These are phyloP conservation scores for Pythium sukuiense DNA, from an alignment of 352 stramenopile species.

Conservation along the genomic window DNA sequence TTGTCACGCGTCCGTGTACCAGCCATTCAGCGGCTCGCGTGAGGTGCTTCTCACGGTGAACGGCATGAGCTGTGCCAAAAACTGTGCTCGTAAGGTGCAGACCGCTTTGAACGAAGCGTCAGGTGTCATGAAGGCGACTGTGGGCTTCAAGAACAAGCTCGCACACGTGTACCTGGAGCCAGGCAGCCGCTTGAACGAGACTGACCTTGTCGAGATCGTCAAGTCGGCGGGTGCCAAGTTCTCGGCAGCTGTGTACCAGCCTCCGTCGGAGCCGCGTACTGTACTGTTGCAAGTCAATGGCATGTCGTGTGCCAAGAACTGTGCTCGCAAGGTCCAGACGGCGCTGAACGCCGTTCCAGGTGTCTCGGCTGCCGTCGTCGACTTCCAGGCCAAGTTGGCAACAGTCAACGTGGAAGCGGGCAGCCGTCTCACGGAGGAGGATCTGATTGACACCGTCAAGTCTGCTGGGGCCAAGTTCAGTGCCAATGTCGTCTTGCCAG, in stretches of 20 bases:
- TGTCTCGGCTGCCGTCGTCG: slow-evolving; percentile 68
- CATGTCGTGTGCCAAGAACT: slow-evolving; percentile 86
- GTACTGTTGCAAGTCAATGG: slow-evolving; percentile 62
- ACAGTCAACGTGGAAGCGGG: slow-evolving; percentile 60
- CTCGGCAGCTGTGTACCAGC: slow-evolving; percentile 44
- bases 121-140: slow-evolving; percentile 77
- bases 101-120: slow-evolving; percentile 48
- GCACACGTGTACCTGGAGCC: slow-evolving; percentile 78
- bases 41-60: slow-evolving; percentile 72
- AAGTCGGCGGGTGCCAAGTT: slow-evolving; percentile 63
- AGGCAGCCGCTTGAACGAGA: slow-evolving; percentile 59
- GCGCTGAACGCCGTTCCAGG: slow-evolving; percentile 54
- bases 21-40: slow-evolving; percentile 71
- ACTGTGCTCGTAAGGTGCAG: slow-evolving; percentile 78
- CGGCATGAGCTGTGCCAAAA: slow-evolving; percentile 79
- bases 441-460: slow-evolving; percentile 59
- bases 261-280: slow-evolving; percentile 40
- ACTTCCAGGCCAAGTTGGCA: slow-evolving; percentile 63
- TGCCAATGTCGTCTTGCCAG: slow-evolving; percentile 27
- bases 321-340: slow-evolving; percentile 68
- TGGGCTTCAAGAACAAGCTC: slow-evolving; percentile 77
- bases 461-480: slow-evolving; percentile 45
- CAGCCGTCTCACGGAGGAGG: slow-evolving; percentile 56
- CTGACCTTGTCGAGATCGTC: slow-evolving; percentile 65
- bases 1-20: slow-evolving; percentile 60